Evolutionary conservation across 1,284 basidiomycete species (phyloP), one percentile per base, ranked within the genome.

Genomic region (Austroboletus niveus): DNA sequence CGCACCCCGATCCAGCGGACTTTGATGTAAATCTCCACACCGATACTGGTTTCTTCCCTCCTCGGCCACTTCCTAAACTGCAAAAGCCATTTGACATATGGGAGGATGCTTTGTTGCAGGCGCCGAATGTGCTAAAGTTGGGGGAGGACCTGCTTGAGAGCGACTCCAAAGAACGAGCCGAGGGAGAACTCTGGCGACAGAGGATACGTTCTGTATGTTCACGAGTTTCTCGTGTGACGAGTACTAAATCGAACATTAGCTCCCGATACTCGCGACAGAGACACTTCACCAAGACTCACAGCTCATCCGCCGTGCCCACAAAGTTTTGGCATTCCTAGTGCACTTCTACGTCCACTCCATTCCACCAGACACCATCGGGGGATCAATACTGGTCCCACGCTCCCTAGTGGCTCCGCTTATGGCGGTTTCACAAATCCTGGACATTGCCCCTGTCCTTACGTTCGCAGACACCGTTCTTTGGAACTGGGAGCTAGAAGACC

Each of bases 401-500:
- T 79, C 87, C 9, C 76, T 98, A 41, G 81, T 92, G 0, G 71
- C 93, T n/a, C 96, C 94, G 0, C 77, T 96, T 29, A 81, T 90
- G 30, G 68, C 78, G 22, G 84, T 96, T 45, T 96, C 93, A 5
- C 77, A 78, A 14, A 71, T 81, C 49, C 80, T 99, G 45, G 86
- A 85, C 48, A 85, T 97, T 27, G 94, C 96, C 1, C 96, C 96
- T 1, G 82, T 99, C 55, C 76, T 98, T 53, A 98, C 95, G 1
- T 99, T 96, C 65, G 92, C 96, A 34, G 95, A 97, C 67, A 94
- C 91, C 4, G 95, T 99, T 9, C 79, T 98, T 1, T 99, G 94
- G 92, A 98, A 98, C 66, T 95, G 87, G 81, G 78, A 85, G 46
- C 75, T 83, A 48, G 68, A 80, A 49, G 71, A 84, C 61, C 76